phyloP scores from a whole-genome alignment of 805 yeast species.

The Candida bentonensis region DNA sequence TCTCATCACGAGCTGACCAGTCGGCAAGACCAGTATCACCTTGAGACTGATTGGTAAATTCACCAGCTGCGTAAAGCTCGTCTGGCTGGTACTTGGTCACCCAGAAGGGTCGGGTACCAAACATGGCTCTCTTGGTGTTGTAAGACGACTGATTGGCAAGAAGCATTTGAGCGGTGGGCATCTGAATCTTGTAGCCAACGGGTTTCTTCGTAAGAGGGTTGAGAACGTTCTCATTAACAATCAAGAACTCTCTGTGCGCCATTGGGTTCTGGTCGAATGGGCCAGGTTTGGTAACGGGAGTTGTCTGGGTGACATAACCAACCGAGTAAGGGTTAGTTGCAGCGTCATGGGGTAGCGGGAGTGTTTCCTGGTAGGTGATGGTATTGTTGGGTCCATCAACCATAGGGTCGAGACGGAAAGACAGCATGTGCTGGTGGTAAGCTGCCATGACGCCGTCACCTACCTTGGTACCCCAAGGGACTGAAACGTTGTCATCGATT shows the following conservation, averaged over 20 bases:
- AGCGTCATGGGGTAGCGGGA: conserved; percentile 40
- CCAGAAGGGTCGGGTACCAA: conserved; percentile 70
- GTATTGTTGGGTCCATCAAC: conserved; percentile 70
- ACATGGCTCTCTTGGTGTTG: conserved; percentile 59
- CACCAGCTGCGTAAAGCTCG: conserved; percentile 69
- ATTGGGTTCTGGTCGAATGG: conserved; percentile 60
- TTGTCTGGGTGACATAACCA: conserved; percentile 54
- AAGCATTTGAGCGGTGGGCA: conserved; percentile 71
- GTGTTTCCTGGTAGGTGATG: conserved; percentile 56
- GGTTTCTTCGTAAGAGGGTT: conserved; percentile 61
- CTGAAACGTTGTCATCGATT: conserved; percentile 50
- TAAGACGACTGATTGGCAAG: conserved; percentile 50
- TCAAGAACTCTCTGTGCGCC: conserved; percentile 61
- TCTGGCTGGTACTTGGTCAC: conserved; percentile 65
- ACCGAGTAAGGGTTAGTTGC: conserved; percentile 49
- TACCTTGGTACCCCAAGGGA: conserved; percentile 57
- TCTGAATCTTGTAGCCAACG: conserved; percentile 61
- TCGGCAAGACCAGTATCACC: conserved; percentile 53
- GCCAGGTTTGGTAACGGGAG: conserved; percentile 56
- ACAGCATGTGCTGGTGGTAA: conserved; percentile 68
- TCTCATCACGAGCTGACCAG: conserved; percentile 51
- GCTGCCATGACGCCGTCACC: conserved; percentile 77
- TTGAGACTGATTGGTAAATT: conserved; percentile 70
- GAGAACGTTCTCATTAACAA: conserved; percentile 57
- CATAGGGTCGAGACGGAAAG: conserved; percentile 72